These are phyloP conservation scores for Paramecium pentaurelia DNA, from an alignment of 73 alveolate species.

Conservation along the genomic window DNA sequence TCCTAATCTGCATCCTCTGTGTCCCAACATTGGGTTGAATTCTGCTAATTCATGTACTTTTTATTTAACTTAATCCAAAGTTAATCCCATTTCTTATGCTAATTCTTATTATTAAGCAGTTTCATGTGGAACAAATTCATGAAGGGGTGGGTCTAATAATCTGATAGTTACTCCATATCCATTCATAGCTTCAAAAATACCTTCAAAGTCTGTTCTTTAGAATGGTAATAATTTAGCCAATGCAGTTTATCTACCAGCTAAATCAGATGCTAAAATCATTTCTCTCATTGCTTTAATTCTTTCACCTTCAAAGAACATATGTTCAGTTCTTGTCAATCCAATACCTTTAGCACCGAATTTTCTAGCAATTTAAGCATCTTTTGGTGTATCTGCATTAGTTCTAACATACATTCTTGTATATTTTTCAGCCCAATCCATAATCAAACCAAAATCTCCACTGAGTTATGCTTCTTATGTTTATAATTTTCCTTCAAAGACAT, in stretches of 20 bases:
- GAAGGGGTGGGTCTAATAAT: slow-evolving; percentile 79
- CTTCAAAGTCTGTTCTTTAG: slow-evolving; percentile 74
- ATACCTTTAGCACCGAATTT: slow-evolving; percentile 83
- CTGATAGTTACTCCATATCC: slow-evolving; percentile 75
- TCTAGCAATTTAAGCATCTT: slow-evolving; percentile 77
- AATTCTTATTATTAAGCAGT: slow-evolving; percentile 63
- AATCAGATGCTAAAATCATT: slow-evolving; percentile 70
- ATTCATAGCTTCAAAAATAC: slow-evolving; percentile 73
- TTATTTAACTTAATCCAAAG: slow-evolving; percentile 63
- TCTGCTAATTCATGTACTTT: slow-evolving; percentile 67
- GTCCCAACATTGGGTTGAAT: slow-evolving; percentile 80
- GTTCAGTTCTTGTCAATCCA: slow-evolving; percentile 85
- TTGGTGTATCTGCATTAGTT: slow-evolving; percentile 82
- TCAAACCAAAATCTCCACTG: slow-evolving; percentile 66
- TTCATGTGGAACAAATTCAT: slow-evolving; percentile 77
- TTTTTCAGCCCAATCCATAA: slow-evolving; percentile 78
- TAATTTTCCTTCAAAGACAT: slow-evolving; percentile 69
- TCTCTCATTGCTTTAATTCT: slow-evolving; percentile 76
- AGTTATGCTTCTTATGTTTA: slow-evolving; percentile 68
- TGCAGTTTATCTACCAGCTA: slow-evolving; percentile 62
- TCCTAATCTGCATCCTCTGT: slow-evolving; percentile 83
- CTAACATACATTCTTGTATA: slow-evolving; percentile 73
- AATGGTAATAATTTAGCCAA: slow-evolving; percentile 64
- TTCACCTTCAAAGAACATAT: slow-evolving; percentile 77
- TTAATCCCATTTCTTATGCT: slow-evolving; percentile 67